Percentiles rank a stretch among this genome's conserved stretches.
These are phyloP conservation scores for Trifolium fragiferum DNA, from an alignment of 306 rosid species.

Conservation along the genomic window DNA sequence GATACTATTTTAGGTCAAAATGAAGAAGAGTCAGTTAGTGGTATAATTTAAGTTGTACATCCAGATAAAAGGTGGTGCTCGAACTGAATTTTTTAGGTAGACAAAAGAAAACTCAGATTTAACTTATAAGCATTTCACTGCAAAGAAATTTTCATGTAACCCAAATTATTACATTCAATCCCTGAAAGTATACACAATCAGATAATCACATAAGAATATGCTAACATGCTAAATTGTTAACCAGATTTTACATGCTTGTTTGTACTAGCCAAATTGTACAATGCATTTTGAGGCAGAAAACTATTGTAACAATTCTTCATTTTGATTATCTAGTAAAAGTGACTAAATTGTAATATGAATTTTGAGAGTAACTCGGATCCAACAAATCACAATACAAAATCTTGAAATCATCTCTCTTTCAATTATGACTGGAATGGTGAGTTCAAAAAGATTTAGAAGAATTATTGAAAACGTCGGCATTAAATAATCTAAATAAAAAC, in stretches of 20 bases:
- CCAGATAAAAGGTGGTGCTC: background rate
- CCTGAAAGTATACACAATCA: background rate
- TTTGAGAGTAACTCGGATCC: too few relatives aligned
- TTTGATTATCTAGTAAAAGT: too few relatives aligned
- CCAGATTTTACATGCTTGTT: too few relatives aligned
- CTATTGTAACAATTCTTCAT: too few relatives aligned
- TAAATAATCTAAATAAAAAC: conserved; percentile 12
- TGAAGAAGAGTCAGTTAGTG: background rate
- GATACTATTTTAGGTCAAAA: background rate
- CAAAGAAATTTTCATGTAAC: background rate
- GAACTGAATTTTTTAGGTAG: background rate
- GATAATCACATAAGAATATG: background rate
- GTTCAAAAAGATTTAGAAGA: background rate
- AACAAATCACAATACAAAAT: too few relatives aligned
- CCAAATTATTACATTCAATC: background rate
- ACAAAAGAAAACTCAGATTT: background rate
- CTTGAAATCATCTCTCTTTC: too few relatives aligned
- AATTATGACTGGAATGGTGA: background rate
- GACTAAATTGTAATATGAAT: too few relatives aligned
- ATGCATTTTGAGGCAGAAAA: too few relatives aligned
- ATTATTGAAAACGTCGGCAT: background rate
- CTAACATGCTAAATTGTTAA: too few relatives aligned
- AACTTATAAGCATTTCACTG: too few relatives aligned
- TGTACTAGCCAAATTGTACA: too few relatives aligned
- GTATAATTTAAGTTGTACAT: background rate